Conservation (phyloP, 202 grass and related monocot genomes). For the Zoysia matrella region DNA sequence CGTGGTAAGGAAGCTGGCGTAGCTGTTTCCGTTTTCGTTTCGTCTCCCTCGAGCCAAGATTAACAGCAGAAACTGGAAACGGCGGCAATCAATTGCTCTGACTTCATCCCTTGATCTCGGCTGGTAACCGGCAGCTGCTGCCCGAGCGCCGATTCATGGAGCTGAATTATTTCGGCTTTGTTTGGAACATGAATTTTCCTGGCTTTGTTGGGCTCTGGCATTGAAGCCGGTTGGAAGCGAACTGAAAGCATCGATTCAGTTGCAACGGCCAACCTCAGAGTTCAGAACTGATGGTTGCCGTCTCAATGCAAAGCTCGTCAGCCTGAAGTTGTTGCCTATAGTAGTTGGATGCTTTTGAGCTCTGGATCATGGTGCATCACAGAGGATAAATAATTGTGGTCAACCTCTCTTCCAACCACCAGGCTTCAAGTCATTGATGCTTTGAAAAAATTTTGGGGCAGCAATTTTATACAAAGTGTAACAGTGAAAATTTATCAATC, state of each 20-base stretch:
- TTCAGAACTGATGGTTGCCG: neutral
- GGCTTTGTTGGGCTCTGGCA: too few relatives aligned
- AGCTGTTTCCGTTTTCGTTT: neutral
- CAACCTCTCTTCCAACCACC: neutral
- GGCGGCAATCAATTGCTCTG: neutral
- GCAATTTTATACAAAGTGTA: too few relatives aligned
- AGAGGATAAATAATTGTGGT: neutral
- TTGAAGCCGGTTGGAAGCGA: neutral
- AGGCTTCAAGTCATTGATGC: too few relatives aligned
- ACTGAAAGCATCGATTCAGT: neutral
- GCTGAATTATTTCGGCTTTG: too few relatives aligned
- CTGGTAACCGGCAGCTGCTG: too few relatives aligned
- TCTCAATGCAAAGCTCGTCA: neutral
- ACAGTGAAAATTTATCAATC: too few relatives aligned
- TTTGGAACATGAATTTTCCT: too few relatives aligned
- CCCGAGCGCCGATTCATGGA: too few relatives aligned
- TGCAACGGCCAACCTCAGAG: neutral
- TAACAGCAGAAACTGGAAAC: neutral
- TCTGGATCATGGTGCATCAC: slow-evolving; percentile 1
- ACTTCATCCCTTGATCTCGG: neutral
- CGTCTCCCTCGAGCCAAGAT: neutral
- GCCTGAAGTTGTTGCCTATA: neutral
- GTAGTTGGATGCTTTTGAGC: too few relatives aligned
- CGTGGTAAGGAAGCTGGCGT: neutral
- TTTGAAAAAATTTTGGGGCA: neutral